A percentile compares a stretch with the other conserved stretches of the same genome.
Evolutionary conservation across 208 protist species (phyloP).

Genomic region (Blechomonas ayalai): DNA sequence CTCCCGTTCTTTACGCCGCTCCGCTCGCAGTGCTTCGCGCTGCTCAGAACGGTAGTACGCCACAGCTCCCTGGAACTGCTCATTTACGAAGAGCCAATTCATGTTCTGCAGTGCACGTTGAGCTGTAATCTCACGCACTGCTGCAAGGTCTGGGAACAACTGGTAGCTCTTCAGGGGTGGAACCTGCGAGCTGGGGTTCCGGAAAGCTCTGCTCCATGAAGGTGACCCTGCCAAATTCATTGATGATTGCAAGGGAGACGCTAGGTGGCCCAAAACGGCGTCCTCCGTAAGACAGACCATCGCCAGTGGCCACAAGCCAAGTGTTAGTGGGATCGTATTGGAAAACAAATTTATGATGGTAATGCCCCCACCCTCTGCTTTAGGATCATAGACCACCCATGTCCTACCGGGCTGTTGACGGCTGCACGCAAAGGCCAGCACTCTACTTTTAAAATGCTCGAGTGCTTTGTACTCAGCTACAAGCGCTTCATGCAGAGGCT

Average conservation of each 20-base stretch:
- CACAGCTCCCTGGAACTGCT: constrained; percentile 32
- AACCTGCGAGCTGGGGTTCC: too few relatives aligned
- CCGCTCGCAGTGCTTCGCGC: constrained; percentile 14
- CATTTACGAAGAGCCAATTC: constrained; percentile 70
- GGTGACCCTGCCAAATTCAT: too few relatives aligned
- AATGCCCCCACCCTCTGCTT: constrained; percentile 7
- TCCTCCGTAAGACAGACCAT: constrained; percentile 60
- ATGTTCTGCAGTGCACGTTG: constrained; percentile 17
- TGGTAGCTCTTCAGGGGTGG: too few relatives aligned
- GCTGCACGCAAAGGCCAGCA: constrained; percentile 29
- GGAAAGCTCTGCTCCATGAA: constrained; percentile 60
- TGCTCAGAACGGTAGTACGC: constrained; percentile 46
- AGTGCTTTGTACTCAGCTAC: constrained; percentile 30
- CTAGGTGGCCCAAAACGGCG: too few relatives aligned
- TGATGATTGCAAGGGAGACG: too few relatives aligned
- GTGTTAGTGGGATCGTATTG: constrained; percentile 35
- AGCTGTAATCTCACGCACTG: constrained; percentile 15
- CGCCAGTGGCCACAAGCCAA: constrained; percentile 77
- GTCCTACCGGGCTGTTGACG: constrained; percentile 39
- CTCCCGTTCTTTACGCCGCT: constrained; percentile 30
- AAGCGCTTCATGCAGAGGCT: constrained; percentile 16
- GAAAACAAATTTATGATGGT: constrained; percentile 39
- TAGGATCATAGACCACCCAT: constrained; percentile 52
- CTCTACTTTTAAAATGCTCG: constrained; percentile 14
- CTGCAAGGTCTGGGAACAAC: too few relatives aligned